A percentile compares a stretch with the other conserved stretches of the same genome.
Conservation (phyloP, 2,329 filamentous ascomycete species). For the Alternaria sp. region DNA sequence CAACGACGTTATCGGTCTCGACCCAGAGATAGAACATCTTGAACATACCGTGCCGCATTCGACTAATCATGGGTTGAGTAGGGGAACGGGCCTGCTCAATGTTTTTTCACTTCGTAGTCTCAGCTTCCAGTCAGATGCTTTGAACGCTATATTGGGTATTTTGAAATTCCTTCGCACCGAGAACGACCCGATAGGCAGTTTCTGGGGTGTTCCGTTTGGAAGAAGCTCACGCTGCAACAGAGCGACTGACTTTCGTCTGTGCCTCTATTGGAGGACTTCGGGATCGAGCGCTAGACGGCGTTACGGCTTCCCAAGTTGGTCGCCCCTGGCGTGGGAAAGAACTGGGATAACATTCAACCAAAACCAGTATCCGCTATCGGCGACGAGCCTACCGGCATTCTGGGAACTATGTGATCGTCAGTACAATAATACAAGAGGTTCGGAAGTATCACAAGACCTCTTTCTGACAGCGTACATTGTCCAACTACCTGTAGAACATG, state of each 20-base stretch:
- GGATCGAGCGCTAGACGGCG: not conserved
- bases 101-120: not conserved
- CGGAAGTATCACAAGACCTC: not conserved
- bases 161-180: not conserved
- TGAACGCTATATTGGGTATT: not conserved
- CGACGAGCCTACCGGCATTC: not conserved
- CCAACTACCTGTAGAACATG: not conserved
- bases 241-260: not conserved
- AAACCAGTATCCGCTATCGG: not conserved
- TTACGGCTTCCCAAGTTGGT: not conserved
- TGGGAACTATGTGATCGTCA: not conserved
- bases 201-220: not conserved
- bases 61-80: not conserved
- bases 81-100: too few relatives aligned
- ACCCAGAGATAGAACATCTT: not conserved
- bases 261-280: not conserved
- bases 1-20: too few relatives aligned
- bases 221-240: not conserved
- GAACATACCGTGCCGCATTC: not conserved
- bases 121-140: not conserved
- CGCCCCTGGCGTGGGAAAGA: not conserved
- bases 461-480: not conserved
- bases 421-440: not conserved
- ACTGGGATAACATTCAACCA: fast-evolving
- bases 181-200: not conserved